phyloP scores from a whole-genome alignment of 768 basidiomycete species.

The Rhizopogon roseolus region DNA sequence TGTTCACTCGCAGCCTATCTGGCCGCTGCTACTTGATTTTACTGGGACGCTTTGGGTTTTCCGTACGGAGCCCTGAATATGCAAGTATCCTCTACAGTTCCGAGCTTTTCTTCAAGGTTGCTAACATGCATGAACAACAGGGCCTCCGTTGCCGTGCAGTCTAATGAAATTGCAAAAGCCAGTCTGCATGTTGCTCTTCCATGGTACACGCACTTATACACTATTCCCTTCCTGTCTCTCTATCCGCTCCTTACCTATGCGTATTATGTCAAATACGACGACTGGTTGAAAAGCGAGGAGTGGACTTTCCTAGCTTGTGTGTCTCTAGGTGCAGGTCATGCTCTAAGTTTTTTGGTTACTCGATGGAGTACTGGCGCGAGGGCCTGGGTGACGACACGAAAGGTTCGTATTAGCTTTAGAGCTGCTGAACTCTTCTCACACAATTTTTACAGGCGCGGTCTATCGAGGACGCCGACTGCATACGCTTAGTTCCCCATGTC shows the following conservation, averaged over 20 bases:
- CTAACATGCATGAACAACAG: conserved; percentile 14
- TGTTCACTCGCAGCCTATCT: not conserved
- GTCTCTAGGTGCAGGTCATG: conserved; percentile 79
- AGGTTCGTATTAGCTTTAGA: conserved; percentile 36
- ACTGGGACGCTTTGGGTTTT: no score
- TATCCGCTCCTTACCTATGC: conserved; percentile 87
- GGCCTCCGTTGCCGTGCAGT: conserved; percentile 49
- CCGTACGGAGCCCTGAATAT: not conserved
- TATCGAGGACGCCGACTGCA: conserved; percentile 69
- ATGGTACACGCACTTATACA: conserved; percentile 70
- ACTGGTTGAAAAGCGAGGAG: conserved; percentile 90
- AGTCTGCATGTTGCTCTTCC: conserved; percentile 64
- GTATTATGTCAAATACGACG: conserved; percentile 87
- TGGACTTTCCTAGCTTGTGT: conserved; percentile 97
- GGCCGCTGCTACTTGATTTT: not conserved
- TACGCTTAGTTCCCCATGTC: conserved; percentile 73
- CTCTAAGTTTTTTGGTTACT: conserved; percentile 88
- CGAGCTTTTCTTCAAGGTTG: not conserved
- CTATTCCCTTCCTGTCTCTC: conserved; percentile 70
- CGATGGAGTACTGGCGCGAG: conserved; percentile 81
- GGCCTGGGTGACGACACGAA: conserved; percentile 74
- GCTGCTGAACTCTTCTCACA: not conserved
- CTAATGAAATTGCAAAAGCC: conserved; percentile 63
- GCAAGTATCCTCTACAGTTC: not conserved
- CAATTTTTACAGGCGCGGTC: conserved; percentile 44